Percentiles rank a stretch among this genome's conserved stretches.
phyloP scores from a whole-genome alignment of 1,139 yeast species.

The Hemisphaericaspora xylofermentans region DNA sequence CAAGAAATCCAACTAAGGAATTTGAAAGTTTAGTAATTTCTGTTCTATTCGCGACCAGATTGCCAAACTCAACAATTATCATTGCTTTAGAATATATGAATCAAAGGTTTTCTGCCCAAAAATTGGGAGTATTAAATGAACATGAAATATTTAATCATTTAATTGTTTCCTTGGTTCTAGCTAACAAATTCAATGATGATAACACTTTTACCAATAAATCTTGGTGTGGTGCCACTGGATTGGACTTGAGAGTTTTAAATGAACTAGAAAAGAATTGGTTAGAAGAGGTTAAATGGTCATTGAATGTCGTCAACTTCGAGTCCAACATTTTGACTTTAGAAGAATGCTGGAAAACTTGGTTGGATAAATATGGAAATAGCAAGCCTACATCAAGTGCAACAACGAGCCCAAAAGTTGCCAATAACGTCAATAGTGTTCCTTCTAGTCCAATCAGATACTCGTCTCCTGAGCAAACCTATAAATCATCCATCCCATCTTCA shows the following conservation, averaged over 20 bases:
- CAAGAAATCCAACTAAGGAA: conserved; percentile 49
- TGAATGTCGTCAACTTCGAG: conserved; percentile 46
- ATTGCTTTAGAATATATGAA: conserved; percentile 75
- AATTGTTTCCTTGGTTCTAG: conserved; percentile 72
- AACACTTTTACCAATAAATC: conserved; percentile 93
- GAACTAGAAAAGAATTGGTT: conserved; percentile 76
- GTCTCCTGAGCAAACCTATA: conserved; percentile 17
- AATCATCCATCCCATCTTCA: conserved; percentile 23
- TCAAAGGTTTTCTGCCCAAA: conserved; percentile 38
- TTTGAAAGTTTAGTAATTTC: conserved; percentile 63
- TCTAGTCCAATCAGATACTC: conserved; percentile 18
- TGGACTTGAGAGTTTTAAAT: conserved; percentile 61
- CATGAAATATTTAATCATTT: conserved; percentile 59
- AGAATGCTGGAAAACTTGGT: conserved; percentile 50
- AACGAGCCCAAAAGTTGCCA: not conserved
- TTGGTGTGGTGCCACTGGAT: conserved; percentile 94
- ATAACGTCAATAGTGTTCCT: conserved; percentile 4
- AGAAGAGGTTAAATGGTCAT: conserved; percentile 44
- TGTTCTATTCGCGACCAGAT: conserved; percentile 84
- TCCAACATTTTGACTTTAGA: conserved; percentile 42
- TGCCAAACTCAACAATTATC: conserved; percentile 78
- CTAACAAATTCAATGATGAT: conserved; percentile 94
- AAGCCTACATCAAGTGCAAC: conserved; percentile 5
- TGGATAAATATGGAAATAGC: conserved; percentile 31
- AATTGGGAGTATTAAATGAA: conserved; percentile 23